phyloP scores from a whole-genome alignment of 768 basidiomycete genomes.

The Tricholoma flavovirens region DNA sequence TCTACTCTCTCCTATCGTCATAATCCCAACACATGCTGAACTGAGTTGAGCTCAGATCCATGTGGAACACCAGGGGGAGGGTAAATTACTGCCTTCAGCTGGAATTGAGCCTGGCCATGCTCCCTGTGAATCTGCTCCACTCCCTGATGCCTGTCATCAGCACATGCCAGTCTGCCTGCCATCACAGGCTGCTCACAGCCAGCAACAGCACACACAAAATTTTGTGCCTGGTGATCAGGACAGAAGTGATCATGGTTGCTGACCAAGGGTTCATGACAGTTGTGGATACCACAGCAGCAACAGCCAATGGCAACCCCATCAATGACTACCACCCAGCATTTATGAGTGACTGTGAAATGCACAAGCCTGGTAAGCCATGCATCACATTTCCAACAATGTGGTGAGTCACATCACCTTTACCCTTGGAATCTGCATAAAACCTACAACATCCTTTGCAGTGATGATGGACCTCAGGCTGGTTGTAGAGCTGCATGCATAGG shows the following conservation, averaged over 20 bases:
- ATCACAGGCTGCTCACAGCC: conserved; percentile 10
- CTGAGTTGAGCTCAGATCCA: too few relatives aligned
- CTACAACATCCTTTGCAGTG: background rate
- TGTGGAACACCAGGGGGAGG: too few relatives aligned
- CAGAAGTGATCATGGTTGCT: conserved; percentile 19
- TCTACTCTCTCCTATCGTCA: too few relatives aligned
- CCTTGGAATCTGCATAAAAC: background rate
- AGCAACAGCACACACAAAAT: conserved; percentile 15
- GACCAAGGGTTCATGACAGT: conserved; percentile 7
- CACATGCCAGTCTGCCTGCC: too few relatives aligned
- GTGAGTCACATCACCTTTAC: background rate
- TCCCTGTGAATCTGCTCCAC: too few relatives aligned
- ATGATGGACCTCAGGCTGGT: background rate
- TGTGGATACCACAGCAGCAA: background rate
- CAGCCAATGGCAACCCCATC: background rate
- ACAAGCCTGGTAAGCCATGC: background rate
- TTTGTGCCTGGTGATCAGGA: conserved; percentile 9
- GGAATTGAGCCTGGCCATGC: too few relatives aligned
- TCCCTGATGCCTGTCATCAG: too few relatives aligned
- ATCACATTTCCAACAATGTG: background rate
- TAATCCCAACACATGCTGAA: too few relatives aligned
- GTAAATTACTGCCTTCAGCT: too few relatives aligned
- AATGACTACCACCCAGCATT: background rate
- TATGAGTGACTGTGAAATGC: background rate
- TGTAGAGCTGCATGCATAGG: background rate